Base-by-base conservation (phyloP, 176 grass and related monocot species). In the Musa schizocarpa region DNA sequence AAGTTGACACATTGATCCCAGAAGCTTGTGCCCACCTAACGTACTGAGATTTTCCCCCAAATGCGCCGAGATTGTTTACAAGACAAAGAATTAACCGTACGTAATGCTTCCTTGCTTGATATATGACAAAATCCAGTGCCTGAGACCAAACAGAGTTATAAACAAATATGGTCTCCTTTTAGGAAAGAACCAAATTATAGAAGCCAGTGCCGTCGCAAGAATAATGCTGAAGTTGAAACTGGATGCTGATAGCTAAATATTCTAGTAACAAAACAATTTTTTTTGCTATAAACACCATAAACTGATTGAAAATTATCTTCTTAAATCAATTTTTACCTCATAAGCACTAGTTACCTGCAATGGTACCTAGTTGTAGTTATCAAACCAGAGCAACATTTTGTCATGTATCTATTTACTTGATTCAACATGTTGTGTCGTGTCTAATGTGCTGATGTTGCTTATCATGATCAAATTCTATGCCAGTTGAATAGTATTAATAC, bases 91-190 rank as follows among this genome's bases (percentile, higher is more conserved):
- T 91, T 77, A 98, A 66, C 58, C 94, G 85, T 54, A 98, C 55
- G 74, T 73, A 52, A 66, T 89, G 83, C 70, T 86, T 86, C 52
- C 94, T 78, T 20, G 94, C 86, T 83, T 97, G 83, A 73, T 91
- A 97, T 78, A 93, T 93, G 24, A 93, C 84, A 78, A 88, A 93
- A 91, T 98, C 94, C 86, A 98, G 77, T 53, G 86, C 86, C 94
- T 98, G 59, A 54, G 68, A 83, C 14, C 78, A 78, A 6, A 70
- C 54, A 76, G 54, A 10, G 9, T 68, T 1, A 19, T 61, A 58
- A 62, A 69, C 58, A 65, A 49, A 55, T 43, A 26, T 65, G 8
- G 67, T 21, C 34, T 43, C 55, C 54, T 51, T 74, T 62, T 23
- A 52, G n/a, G 1, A 63, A 53, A 13, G 58, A 14, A 56, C 26